Evolutionary conservation across 306 rosid genomes (phyloP).

Genomic region (Luffa acutangula): DNA sequence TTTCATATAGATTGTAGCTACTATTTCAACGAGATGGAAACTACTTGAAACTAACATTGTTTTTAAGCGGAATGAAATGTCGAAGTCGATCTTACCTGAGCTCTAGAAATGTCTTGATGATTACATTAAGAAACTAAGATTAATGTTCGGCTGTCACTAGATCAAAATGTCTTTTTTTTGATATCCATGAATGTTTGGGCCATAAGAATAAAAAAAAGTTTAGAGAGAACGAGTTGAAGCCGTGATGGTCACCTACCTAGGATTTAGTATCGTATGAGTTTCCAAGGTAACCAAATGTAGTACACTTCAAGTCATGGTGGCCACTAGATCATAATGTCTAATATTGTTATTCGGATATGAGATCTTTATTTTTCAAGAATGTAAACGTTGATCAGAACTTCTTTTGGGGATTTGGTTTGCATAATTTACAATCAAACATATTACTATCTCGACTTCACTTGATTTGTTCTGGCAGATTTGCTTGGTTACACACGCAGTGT

Average conservation of each 20-base stretch:
- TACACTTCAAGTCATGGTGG: too few relatives aligned
- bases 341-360: not conserved
- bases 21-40: not conserved
- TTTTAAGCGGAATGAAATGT: not conserved
- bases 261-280: too few relatives aligned
- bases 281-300: too few relatives aligned
- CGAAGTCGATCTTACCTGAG: not conserved
- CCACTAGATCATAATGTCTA: not conserved
- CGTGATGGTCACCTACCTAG: too few relatives aligned
- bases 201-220: too few relatives aligned
- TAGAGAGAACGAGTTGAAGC: too few relatives aligned
- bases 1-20: not conserved
- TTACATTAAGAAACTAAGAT: not conserved
- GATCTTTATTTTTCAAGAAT: not conserved
- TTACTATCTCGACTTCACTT: slow-evolving; percentile 10
- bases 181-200: too few relatives aligned
- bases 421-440: not conserved
- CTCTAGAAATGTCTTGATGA: not conserved
- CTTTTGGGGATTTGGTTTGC: not conserved
- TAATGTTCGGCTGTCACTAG: not conserved
- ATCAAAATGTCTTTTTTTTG: too few relatives aligned
- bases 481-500: slow-evolving; percentile 98
- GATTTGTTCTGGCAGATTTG: slow-evolving; percentile 45
- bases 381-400: not conserved
- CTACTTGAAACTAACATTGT: not conserved